A percentile compares a stretch with the other conserved stretches of the same genome.
Conservation (phyloP, 31 red algal genomes). For the Endocladia muricata region DNA sequence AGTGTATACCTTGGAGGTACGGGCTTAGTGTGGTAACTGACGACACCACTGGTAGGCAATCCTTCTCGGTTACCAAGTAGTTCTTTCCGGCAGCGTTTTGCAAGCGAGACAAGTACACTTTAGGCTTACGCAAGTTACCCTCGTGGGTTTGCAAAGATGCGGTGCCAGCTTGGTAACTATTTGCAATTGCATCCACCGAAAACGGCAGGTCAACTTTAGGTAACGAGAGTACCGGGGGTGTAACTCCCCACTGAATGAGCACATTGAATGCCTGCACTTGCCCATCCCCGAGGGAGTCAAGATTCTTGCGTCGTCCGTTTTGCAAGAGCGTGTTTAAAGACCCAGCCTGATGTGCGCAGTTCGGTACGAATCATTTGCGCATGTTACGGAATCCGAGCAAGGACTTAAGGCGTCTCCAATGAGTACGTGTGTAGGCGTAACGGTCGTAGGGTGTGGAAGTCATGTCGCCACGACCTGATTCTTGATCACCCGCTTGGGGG, state of each 20-base stretch:
- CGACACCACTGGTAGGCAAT: constrained; percentile 9
- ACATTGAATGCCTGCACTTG: not conserved
- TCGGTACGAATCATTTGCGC: no score
- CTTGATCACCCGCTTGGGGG: no score
- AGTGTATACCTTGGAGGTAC: constrained; percentile 1
- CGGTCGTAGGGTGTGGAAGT: no score
- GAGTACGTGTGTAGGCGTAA: no score
- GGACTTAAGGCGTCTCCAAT: no score
- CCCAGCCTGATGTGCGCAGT: not conserved
- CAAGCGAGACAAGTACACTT: not conserved
- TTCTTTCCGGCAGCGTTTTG: not conserved
- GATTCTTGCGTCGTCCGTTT: not conserved
- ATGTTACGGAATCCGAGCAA: constrained; percentile 25
- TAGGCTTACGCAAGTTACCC: not conserved
- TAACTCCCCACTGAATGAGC: not conserved
- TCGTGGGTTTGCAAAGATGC: constrained; percentile 1
- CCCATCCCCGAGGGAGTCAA: not conserved
- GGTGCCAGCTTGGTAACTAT: not conserved
- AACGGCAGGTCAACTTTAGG: not conserved
- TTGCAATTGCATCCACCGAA: not conserved
- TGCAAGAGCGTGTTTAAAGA: not conserved
- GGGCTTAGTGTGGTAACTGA: not conserved
- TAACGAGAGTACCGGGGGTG: not conserved
- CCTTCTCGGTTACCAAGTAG: constrained; percentile 9
- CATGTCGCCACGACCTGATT: no score